Evolutionary conservation across 2,329 filamentous ascomycete species (phyloP).

Genomic region (Triangularia verruculosa): DNA sequence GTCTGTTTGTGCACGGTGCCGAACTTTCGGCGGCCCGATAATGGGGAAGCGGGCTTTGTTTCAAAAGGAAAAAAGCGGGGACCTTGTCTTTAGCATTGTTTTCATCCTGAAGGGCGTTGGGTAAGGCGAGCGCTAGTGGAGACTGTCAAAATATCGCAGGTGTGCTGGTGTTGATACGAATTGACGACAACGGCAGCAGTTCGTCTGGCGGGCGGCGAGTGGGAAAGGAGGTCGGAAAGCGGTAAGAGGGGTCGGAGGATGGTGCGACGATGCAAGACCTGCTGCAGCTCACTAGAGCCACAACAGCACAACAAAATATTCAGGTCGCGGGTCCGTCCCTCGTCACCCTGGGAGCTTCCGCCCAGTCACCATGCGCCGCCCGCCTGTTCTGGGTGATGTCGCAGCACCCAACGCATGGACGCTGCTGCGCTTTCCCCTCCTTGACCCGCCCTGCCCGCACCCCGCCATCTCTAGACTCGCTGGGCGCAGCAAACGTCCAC

Average conservation of each 20-base stretch:
- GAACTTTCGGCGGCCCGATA: constrained; percentile 26
- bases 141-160: constrained; percentile 5
- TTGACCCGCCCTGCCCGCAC: constrained; percentile 23
- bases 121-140: constrained; percentile 14
- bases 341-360: constrained; percentile 7
- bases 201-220: constrained; percentile 9
- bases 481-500: constrained; percentile 9
- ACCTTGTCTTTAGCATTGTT: constrained; percentile 31
- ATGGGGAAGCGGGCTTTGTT: constrained; percentile 3
- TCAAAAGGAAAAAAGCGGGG: constrained; percentile 20
- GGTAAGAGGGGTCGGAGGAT: constrained; percentile 17
- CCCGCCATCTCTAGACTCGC: constrained; percentile 27
- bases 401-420: constrained; percentile 26
- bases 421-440: constrained; percentile 21
- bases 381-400: constrained; percentile 21
- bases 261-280: constrained; percentile 19
- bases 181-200: constrained; percentile 3
- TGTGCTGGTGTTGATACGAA: constrained; percentile 7
- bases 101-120: constrained; percentile 24
- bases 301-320: constrained; percentile 21
- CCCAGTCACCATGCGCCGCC: constrained; percentile 18
- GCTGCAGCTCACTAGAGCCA: constrained; percentile 26
- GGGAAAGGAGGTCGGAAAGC: constrained; percentile 19
- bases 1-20: constrained; percentile 25
- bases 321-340: constrained; percentile 12